Conservation (phyloP, 805 yeast species). For the Saturnispora halmiae region DNA sequence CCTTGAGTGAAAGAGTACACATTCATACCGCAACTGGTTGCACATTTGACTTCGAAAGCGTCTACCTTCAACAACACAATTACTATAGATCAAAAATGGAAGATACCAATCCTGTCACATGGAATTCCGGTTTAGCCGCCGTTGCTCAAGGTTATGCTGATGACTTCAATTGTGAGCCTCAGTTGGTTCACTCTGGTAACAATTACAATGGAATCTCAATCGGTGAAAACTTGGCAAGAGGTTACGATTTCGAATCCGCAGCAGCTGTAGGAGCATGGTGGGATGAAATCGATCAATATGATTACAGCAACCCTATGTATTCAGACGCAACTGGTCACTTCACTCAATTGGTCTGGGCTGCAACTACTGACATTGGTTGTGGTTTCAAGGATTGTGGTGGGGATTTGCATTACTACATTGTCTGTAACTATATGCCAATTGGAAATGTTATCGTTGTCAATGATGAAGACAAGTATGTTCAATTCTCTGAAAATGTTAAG, state of each 20-base stretch:
- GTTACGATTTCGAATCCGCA: conserved; percentile 38
- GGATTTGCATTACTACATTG: conserved; percentile 44
- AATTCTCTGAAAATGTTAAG: conserved; percentile 29
- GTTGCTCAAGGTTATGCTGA: conserved; percentile 53
- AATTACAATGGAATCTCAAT: conserved; percentile 33
- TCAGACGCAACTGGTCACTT: conserved; percentile 60
- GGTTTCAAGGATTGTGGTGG: conserved; percentile 51
- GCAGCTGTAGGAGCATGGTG: conserved; percentile 74
- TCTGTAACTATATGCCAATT: conserved; percentile 65
- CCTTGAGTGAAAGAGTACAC: not conserved
- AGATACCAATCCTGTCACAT: conserved; percentile 39
- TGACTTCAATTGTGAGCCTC: conserved; percentile 46
- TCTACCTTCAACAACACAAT: conserved; percentile 56
- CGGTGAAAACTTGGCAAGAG: conserved; percentile 80
- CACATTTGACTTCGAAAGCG: conserved; percentile 30
- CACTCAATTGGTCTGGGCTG: conserved; percentile 72
- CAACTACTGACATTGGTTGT: conserved; percentile 58
- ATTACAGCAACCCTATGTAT: conserved; percentile 41
- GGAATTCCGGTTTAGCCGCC: conserved; percentile 45
- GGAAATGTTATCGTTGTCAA: conserved; percentile 41
- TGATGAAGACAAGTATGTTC: conserved; percentile 12
- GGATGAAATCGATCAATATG: conserved; percentile 47
- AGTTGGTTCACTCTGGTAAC: conserved; percentile 54
- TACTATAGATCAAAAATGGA: conserved; percentile 42
- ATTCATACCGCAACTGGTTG: conserved; percentile 7